phyloP scores from a whole-genome alignment of 2,329 filamentous ascomycete species.

The Pleurostoma richardsiae region DNA sequence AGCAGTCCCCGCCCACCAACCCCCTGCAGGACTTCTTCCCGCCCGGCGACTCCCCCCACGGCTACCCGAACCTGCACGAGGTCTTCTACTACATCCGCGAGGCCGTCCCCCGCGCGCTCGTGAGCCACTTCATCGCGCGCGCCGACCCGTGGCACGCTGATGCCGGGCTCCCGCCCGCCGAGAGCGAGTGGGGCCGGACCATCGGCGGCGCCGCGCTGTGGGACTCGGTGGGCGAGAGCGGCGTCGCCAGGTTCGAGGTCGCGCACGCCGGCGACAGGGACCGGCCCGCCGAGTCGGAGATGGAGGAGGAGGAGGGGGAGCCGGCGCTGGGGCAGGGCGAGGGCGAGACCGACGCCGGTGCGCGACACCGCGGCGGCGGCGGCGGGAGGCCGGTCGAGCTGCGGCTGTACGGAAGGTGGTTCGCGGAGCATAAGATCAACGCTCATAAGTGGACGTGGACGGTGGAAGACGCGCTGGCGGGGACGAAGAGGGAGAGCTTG shows the following conservation, averaged over 20 bases:
- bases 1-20: constrained; percentile 14
- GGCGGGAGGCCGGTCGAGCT: constrained; percentile 5
- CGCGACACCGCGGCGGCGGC: neutral
- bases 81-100: constrained; percentile 40
- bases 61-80: constrained; percentile 37
- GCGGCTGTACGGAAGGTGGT: constrained; percentile 8
- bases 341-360: neutral
- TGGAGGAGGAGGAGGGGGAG: neutral
- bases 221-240: constrained; percentile 4
- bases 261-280: neutral
- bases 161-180: neutral
- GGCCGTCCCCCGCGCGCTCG: constrained; percentile 33
- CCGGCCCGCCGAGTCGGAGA: no score
- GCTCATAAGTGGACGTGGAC: constrained; percentile 9
- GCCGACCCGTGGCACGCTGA: constrained; percentile 8
- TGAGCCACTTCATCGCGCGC: constrained; percentile 21
- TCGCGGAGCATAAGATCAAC: constrained; percentile 1
- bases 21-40: constrained; percentile 33
- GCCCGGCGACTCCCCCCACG: constrained; percentile 29
- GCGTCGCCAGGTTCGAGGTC: constrained; percentile 3
- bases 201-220: constrained; percentile 19
- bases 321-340: neutral
- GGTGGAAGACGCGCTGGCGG: constrained; percentile 5
- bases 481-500: constrained; percentile 5
- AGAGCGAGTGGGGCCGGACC: constrained; percentile 20